Conservation (phyloP, 176 grass and related monocot genomes). For the Raddia guianensis region DNA sequence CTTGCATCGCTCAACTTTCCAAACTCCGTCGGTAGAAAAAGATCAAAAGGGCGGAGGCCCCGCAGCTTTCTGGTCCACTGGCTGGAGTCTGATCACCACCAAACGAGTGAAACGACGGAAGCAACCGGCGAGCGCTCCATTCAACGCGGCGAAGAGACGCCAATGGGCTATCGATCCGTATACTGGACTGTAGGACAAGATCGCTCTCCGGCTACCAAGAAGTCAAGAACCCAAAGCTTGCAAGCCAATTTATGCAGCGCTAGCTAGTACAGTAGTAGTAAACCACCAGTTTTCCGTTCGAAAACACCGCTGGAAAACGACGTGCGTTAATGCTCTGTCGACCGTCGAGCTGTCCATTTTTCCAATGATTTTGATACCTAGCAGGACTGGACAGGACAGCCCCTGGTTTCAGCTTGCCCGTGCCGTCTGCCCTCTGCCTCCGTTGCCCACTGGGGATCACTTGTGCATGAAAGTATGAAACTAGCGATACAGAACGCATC, state of each 20-base stretch:
- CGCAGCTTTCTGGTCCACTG: not conserved
- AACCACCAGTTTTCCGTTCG: not conserved
- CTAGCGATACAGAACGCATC: not conserved
- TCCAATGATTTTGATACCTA: not conserved
- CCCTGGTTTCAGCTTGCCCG: not conserved
- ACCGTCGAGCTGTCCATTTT: not conserved
- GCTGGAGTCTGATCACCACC: slow-evolving; percentile 1
- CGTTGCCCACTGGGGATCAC: not conserved
- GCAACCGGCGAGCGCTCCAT: not conserved
- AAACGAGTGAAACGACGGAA: not conserved
- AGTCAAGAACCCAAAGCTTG: not conserved
- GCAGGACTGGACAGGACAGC: not conserved
- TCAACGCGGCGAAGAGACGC: slow-evolving; percentile 8
- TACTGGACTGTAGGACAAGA: not conserved
- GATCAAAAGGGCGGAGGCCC: not conserved
- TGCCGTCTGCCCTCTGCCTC: not conserved
- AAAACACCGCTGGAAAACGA: not conserved
- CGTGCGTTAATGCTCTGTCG: not conserved
- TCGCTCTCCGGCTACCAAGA: not conserved
- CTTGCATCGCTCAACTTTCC: not conserved
- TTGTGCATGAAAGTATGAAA: not conserved
- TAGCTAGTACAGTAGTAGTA: no score
- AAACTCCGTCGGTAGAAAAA: not conserved
- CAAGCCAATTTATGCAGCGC: not conserved
- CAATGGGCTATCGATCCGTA: slow-evolving; percentile 8